Evolutionary conservation across 768 basidiomycete genomes (phyloP).

Genomic region (Cystobasidiopsis lactophilus): DNA sequence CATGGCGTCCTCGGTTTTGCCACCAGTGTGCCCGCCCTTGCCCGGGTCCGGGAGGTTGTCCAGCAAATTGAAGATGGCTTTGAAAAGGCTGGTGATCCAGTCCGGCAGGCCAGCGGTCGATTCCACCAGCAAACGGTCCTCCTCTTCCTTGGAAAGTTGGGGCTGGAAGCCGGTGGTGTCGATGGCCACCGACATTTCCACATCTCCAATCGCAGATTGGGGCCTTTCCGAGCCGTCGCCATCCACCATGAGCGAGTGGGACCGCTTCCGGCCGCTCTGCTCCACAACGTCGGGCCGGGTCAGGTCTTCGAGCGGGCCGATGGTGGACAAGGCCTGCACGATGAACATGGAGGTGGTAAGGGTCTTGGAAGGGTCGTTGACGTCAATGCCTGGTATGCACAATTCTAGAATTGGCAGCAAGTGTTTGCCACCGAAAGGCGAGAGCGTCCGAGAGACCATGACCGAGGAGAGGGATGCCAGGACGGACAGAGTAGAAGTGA

Average conservation of each 20-base stretch:
- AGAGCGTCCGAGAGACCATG: slow-evolving; percentile 53
- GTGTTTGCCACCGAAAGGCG: slow-evolving; percentile 61
- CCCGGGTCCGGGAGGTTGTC: slow-evolving; percentile 71
- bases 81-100: slow-evolving; percentile 63
- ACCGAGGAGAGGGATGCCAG: slow-evolving; percentile 59
- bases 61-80: slow-evolving; percentile 52
- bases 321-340: slow-evolving; percentile 13
- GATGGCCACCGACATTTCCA: slow-evolving; percentile 12
- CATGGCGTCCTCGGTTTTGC: slow-evolving; percentile 27
- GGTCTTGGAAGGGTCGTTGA: slow-evolving; percentile 29
- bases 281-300: slow-evolving; percentile 12
- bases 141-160: slow-evolving; percentile 38
- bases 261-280: background rate
- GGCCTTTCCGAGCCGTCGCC: slow-evolving; percentile 6
- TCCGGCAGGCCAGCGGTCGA: slow-evolving; percentile 53
- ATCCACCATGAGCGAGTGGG: background rate
- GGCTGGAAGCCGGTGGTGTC: slow-evolving; percentile 19
- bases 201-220: slow-evolving; percentile 6
- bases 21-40: slow-evolving; percentile 41
- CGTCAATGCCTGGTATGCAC: slow-evolving; percentile 64
- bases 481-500: slow-evolving; percentile 64
- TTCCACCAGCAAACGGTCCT: slow-evolving; percentile 48
- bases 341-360: slow-evolving; percentile 19
- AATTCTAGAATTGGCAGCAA: slow-evolving; percentile 58
- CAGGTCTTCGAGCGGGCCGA: slow-evolving; percentile 19